These are phyloP conservation scores for Peribolospora baueri DNA, from an alignment of 768 basidiomycete species.

Conservation along the genomic window DNA sequence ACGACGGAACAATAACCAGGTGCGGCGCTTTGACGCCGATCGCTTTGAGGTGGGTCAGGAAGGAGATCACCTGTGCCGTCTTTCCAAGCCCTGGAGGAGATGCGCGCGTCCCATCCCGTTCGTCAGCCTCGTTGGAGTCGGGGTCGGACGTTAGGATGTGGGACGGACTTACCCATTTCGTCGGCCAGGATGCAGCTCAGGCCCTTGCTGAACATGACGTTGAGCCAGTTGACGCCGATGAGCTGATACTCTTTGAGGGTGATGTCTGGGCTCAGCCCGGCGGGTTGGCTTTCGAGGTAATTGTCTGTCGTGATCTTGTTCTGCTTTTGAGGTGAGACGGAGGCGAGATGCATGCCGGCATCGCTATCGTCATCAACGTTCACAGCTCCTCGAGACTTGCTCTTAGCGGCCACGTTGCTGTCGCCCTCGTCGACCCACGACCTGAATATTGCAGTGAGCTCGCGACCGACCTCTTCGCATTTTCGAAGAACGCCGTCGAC, in stretches of 20 bases:
- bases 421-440: slow-evolving; percentile 32
- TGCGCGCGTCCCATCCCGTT: no score
- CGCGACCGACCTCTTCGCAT: slow-evolving; percentile 63
- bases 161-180: slow-evolving; percentile 63
- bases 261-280: slow-evolving; percentile 33
- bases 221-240: slow-evolving; percentile 91
- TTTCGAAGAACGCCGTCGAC: slow-evolving; percentile 72
- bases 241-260: slow-evolving; percentile 88
- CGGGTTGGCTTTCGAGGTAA: slow-evolving; percentile 54
- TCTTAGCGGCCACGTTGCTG: slow-evolving; percentile 1
- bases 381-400: slow-evolving; percentile 3
- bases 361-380: slow-evolving; percentile 5
- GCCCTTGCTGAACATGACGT: slow-evolving; percentile 51
- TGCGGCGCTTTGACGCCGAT: slow-evolving; percentile 58
- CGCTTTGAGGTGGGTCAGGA: slow-evolving; percentile 71
- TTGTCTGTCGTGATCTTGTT: slow-evolving; percentile 20
- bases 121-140: background rate
- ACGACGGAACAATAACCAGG: slow-evolving; percentile 90
- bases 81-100: slow-evolving; percentile 64
- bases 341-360: slow-evolving; percentile 7
- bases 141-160: background rate
- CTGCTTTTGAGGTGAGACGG: slow-evolving; percentile 17
- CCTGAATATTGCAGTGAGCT: slow-evolving; percentile 46
- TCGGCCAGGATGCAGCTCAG: slow-evolving; percentile 91
- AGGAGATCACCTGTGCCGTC: slow-evolving; percentile 95